Conservation (phyloP, 176 grass and related monocot species). For the Aechmea fasciata region DNA sequence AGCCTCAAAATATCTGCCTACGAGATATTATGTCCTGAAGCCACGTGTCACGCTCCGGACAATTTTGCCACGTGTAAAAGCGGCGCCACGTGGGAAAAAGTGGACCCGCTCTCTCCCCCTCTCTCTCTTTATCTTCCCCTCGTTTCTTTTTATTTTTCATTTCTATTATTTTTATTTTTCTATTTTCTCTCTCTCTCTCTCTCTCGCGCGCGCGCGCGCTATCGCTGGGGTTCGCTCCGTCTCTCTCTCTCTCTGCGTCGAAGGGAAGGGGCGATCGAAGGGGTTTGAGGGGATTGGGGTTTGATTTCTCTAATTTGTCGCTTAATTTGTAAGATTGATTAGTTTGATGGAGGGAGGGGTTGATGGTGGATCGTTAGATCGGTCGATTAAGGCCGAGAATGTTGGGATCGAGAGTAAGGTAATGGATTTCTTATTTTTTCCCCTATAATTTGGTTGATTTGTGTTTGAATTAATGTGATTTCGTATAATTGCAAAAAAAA, state of each 20-base stretch:
- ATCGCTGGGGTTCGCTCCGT: background rate
- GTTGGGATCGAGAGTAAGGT: background rate
- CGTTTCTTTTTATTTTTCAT: background rate
- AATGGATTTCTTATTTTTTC: background rate
- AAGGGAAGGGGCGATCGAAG: background rate
- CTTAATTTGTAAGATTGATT: too few species aligned
- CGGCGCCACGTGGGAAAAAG: constrained; percentile 54
- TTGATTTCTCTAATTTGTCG: too few species aligned
- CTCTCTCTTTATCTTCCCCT: background rate
- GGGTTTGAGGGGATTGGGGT: too few species aligned
- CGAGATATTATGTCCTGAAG: background rate
- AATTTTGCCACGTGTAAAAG: constrained; percentile 53
- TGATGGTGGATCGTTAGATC: background rate
- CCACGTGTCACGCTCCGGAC: constrained; percentile 14
- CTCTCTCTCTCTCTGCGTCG: too few species aligned
- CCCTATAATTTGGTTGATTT: background rate
- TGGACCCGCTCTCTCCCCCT: background rate
- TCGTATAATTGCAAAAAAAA: too few species aligned
- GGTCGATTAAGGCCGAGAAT: background rate
- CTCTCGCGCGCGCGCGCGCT: background rate
- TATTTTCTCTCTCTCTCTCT: background rate
- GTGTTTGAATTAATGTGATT: background rate
- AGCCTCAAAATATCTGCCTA: background rate
- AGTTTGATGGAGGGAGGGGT: background rate
- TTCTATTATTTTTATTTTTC: too few species aligned